Percentiles rank a stretch among this genome's conserved stretches.
phyloP scores from a whole-genome alignment of 106 monocot genomes.

The Apostasia ramifera region DNA sequence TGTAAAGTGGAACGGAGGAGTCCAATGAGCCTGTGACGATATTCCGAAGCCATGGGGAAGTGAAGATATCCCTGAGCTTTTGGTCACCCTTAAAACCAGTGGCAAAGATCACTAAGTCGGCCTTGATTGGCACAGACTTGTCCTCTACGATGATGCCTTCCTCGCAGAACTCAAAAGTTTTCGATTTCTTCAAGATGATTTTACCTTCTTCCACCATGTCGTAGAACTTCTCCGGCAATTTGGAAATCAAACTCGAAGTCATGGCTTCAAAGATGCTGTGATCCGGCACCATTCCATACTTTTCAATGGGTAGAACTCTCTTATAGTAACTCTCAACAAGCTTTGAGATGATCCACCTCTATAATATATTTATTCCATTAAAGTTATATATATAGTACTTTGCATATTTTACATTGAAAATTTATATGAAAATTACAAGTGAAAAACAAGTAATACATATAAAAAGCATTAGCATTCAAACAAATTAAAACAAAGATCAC shows the following conservation, averaged over 20 bases:
- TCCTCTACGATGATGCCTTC: slow-evolving; percentile 36
- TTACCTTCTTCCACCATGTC: slow-evolving; percentile 61
- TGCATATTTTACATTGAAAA: neutral
- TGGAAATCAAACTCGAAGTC: slow-evolving; percentile 12
- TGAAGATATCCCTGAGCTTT: neutral
- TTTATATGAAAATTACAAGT: neutral
- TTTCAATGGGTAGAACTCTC: slow-evolving; percentile 40
- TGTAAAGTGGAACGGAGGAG: slow-evolving; percentile 49
- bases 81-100: no score
- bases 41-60: slow-evolving; percentile 17
- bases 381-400: neutral
- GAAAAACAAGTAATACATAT: neutral
- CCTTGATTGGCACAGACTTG: slow-evolving; percentile 15
- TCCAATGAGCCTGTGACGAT: slow-evolving; percentile 19
- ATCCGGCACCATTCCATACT: slow-evolving; percentile 59
- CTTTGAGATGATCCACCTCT: slow-evolving; percentile 59
- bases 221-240: slow-evolving; percentile 52
- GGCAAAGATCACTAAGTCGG: slow-evolving; percentile 26
- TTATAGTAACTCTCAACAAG: slow-evolving; percentile 47
- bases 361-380: neutral
- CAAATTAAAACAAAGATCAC: no score
- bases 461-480: no score
- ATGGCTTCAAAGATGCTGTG: slow-evolving; percentile 39
- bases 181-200: slow-evolving; percentile 37
- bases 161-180: slow-evolving; percentile 39